Base-by-base conservation (phyloP, 163 green algal species). In the Scenedesmus sp. region DNA sequence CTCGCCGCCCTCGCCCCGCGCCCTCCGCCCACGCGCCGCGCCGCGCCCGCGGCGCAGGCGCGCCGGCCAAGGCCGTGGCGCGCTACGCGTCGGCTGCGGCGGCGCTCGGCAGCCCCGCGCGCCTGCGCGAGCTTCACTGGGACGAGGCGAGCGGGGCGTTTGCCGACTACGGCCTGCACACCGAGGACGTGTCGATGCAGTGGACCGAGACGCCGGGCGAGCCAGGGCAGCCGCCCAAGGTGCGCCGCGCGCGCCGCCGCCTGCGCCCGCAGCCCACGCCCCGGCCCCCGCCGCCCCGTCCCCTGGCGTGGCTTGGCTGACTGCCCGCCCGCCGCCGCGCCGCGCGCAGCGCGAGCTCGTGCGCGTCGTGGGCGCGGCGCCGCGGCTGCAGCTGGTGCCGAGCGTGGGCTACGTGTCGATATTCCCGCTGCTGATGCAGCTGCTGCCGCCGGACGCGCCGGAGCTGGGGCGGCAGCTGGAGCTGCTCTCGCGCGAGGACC, bases 381-480 rank as follows among this genome's bases (percentile, higher is more conserved):
- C 89, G 5, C 22, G 14, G 33, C 86, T 75, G 24, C 85, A 85
- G 47, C 87, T 91, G 39, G 92, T 98, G n/a, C 92, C 91, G 13
- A 90, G 96, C 76, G 94, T 92, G 80, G 95, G 95, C 60, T 98
- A 98, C 85, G 89, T 97, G 24, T 92, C 83, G 22, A 86, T 99
- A n/a, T 99, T 99, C 85, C 95, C 95, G 1, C 84, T 99, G 45
- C 80, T 97, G 47, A 92, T 97, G 90, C 70, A 85, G 14, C 86
- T 99, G 51, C 84, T 98, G 33, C 87, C 89, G 0, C 24, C 89
- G 3, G 83, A 88, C 50, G 90, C 84, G 6, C 57, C 76, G 1
- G 58, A 88, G n/a, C 81, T 97, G 45, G 84, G 65, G 7, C 56
- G 58, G 10, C 83, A 92, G 76, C 75, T 97, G 64, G 45, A 80